Base-by-base conservation (phyloP, 2,329 filamentous ascomycete species). In the Hypomyces perniciosus region DNA sequence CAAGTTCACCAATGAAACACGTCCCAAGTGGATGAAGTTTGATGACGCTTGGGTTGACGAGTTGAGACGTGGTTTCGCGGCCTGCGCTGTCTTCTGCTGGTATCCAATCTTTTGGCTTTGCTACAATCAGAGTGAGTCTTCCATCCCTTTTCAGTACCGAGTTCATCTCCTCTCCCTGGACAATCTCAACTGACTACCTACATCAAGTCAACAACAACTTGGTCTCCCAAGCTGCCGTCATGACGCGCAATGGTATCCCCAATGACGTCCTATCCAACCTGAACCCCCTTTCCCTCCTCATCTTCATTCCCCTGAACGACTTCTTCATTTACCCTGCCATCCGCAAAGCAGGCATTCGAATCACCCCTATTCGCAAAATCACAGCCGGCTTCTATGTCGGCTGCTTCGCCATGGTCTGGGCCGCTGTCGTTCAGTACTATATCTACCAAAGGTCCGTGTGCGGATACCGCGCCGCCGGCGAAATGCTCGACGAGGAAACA, bases 171-270 rank as follows among this genome's bases (percentile, higher is more conserved):
- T 20, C 20, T 20, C 20, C 3, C 20, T 20, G 20, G 3, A 20
- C 20, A 20, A 20, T 20, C 20, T 20, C 20, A 20, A 20, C 20
- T 20, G 20, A 20, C 20, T 20, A 20, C 20, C 20, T 20, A 3
- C 20, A 53, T 39, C 42, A 46, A 33, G 51, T 54, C 44, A 54
- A 54, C 10, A 48, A 54, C 29, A 48, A 48, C 20, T 20, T 30
- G 52, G 52, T 10, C 33, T 54, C n/a, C 29, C 52, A 54, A 7
- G 52, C 48, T 8, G 52, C 52, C 26, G 44, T 48, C 29, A 54
- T 54, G 52, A 54, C 52, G n/a, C 51, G 44, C 48, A 54, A 54
- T n/a, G 52, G 52, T n/a, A 44, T 48, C 4, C 52, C 52, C 4
- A 54, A 38, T 8, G 52, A 54, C 41, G 35, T 54, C 27, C 52